A percentile compares a stretch with the other conserved stretches of the same genome.
Conservation (phyloP, 1,139 yeast genomes). For the Pichia sp. region DNA sequence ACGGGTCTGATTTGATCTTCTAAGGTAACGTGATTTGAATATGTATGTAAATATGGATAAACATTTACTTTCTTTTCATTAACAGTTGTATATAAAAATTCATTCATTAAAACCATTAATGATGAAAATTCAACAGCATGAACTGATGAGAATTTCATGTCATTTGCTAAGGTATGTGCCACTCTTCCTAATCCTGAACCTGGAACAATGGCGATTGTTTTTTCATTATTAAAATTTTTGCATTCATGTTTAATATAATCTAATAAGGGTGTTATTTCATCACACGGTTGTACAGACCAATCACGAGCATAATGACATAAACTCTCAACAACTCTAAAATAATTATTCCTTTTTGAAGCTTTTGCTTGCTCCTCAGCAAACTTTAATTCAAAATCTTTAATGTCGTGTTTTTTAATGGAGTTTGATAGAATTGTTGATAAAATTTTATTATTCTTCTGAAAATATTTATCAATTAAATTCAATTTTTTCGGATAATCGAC, state of each 20-base stretch:
- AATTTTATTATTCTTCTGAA: slow-evolving; percentile 41
- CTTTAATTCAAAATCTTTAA: slow-evolving; percentile 38
- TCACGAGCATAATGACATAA: slow-evolving; percentile 71
- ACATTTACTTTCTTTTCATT: slow-evolving; percentile 27
- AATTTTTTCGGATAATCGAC: slow-evolving; percentile 50
- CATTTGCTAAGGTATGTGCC: slow-evolving; percentile 51
- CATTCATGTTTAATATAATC: slow-evolving; percentile 31
- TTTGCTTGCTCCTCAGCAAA: slow-evolving; percentile 22
- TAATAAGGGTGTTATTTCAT: slow-evolving; percentile 49
- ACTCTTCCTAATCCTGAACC: slow-evolving; percentile 76
- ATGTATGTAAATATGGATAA: slow-evolving; percentile 65
- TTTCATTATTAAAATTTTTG: slow-evolving; percentile 28
- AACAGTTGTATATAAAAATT: slow-evolving; percentile 40
- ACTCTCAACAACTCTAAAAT: slow-evolving; percentile 60
- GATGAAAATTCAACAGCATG: slow-evolving; percentile 70
- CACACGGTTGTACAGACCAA: slow-evolving; percentile 45
- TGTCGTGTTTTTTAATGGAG: slow-evolving; percentile 37
- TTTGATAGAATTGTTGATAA: slow-evolving; percentile 39
- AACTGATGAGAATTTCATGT: slow-evolving; percentile 37
- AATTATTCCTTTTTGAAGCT: slow-evolving; percentile 31
- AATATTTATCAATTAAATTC: slow-evolving; percentile 38
- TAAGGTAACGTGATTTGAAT: slow-evolving; percentile 56
- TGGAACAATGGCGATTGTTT: slow-evolving; percentile 57
- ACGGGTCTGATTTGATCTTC: slow-evolving; percentile 50
- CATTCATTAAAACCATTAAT: slow-evolving; percentile 60